phyloP scores from a whole-genome alignment of 805 yeast species.

The Candida yuanshanica region DNA sequence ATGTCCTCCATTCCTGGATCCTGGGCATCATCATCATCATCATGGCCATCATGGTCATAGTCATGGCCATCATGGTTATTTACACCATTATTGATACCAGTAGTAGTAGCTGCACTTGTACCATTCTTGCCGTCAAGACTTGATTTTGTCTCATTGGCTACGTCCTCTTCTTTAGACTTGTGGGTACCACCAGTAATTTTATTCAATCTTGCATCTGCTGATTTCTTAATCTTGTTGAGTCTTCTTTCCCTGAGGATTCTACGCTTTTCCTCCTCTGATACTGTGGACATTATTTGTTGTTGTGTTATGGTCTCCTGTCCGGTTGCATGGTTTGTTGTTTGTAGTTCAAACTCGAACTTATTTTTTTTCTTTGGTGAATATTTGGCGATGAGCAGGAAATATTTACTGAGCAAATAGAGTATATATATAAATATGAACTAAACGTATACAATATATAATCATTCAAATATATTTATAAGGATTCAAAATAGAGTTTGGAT shows the following conservation, averaged over 20 bases:
- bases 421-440: constrained; percentile 2
- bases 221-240: constrained; percentile 21
- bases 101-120: background rate
- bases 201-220: constrained; percentile 15
- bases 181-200: constrained; percentile 22
- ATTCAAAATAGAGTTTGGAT: constrained; percentile 88
- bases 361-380: too few relatives aligned
- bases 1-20: constrained; percentile 17
- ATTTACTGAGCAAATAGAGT: background rate
- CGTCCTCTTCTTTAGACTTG: constrained; percentile 1
- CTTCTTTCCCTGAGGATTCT: constrained; percentile 22
- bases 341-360: too few relatives aligned
- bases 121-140: background rate
- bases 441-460: background rate
- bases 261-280: constrained; percentile 22
- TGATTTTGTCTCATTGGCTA: background rate
- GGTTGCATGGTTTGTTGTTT: too few relatives aligned
- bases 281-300: background rate
- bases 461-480: constrained; percentile 80
- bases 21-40: constrained; percentile 1
- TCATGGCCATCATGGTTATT: too few relatives aligned
- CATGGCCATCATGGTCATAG: too few relatives aligned
- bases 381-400: too few relatives aligned
- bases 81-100: too few relatives aligned
- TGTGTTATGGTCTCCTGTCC: too few relatives aligned